These are phyloP conservation scores for Hippophae gyantsensis DNA, from an alignment of 306 rosid species.

Conservation along the genomic window DNA sequence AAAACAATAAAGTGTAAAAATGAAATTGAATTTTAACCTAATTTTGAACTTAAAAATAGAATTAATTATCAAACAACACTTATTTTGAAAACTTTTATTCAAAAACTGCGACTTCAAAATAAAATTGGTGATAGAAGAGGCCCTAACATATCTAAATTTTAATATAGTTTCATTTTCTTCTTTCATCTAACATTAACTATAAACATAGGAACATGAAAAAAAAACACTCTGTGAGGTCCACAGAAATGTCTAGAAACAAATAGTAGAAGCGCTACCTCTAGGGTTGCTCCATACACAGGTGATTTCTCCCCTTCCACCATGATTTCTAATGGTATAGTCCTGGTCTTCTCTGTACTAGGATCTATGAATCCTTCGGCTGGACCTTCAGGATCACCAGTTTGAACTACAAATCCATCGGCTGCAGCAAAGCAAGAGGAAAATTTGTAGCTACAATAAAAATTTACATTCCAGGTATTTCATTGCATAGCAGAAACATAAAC, in stretches of 20 bases:
- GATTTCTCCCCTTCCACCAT: slow-evolving; percentile 67
- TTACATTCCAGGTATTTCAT: not conserved
- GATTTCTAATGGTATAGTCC: slow-evolving; percentile 78
- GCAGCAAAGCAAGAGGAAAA: slow-evolving; percentile 19
- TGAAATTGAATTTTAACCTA: no score
- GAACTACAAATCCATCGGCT: slow-evolving; percentile 98
- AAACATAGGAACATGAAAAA: not conserved
- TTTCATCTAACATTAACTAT: no score
- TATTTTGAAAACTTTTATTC: no score
- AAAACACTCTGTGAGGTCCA: not conserved
- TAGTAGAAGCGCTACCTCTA: slow-evolving; percentile 56
- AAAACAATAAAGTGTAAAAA: no score
- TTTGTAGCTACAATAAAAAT: not conserved
- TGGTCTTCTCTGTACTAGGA: slow-evolving; percentile 86
- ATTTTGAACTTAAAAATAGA: no score
- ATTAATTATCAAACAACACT: no score
- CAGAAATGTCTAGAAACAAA: not conserved
- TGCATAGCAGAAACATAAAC: not conserved
- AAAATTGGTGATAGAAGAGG: no score
- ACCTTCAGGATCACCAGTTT: slow-evolving; percentile 98
- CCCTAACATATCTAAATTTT: no score
- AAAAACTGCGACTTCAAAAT: no score
- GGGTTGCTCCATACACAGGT: slow-evolving; percentile 81
- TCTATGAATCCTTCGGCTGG: slow-evolving; percentile 98
- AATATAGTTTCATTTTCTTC: no score